Conservation (phyloP, 352 stramenopile genomes). For the Achlya hypogyna region DNA sequence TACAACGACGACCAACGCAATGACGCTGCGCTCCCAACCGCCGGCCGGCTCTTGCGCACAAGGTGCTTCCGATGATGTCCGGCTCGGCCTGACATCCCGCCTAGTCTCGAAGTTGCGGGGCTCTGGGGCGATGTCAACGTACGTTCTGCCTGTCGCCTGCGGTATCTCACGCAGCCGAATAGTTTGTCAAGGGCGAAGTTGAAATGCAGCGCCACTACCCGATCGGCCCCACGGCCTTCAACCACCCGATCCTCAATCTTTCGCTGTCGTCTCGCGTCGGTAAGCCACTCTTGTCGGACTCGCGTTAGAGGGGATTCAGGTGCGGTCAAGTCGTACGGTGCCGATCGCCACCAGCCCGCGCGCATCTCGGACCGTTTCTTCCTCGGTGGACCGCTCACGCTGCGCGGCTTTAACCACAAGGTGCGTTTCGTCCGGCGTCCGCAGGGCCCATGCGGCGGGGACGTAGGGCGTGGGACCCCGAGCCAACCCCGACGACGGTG, state of each 20-base stretch:
- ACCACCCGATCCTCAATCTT: conserved; percentile 69
- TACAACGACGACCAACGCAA: conserved; percentile 86
- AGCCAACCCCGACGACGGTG: conserved; percentile 77
- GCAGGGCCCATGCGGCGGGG: conserved; percentile 21
- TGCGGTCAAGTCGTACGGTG: conserved; percentile 18
- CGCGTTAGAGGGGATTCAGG: conserved; percentile 32
- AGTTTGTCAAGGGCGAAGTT: conserved; percentile 83
- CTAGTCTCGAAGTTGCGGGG: conserved; percentile 75
- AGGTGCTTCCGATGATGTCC: conserved; percentile 32
- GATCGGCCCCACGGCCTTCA: conserved; percentile 52
- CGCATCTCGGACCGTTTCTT: conserved; percentile 89
- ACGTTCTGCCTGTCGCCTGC: neutral
- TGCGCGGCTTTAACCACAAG: conserved; percentile 84
- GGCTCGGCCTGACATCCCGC: neutral
- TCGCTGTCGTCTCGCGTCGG: conserved; percentile 70
- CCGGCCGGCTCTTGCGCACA: conserved; percentile 85
- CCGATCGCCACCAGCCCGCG: conserved; percentile 35
- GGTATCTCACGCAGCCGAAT: neutral
- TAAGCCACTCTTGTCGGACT: conserved; percentile 69
- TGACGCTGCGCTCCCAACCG: conserved; percentile 76
- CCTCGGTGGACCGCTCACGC: conserved; percentile 78
- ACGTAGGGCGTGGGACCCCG: conserved; percentile 75
- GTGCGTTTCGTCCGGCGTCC: conserved; percentile 1
- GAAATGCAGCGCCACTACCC: conserved; percentile 75
- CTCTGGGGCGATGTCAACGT: conserved; percentile 69